phyloP scores from a whole-genome alignment of 495 filamentous ascomycete genomes.

The Arthonia radiata region DNA sequence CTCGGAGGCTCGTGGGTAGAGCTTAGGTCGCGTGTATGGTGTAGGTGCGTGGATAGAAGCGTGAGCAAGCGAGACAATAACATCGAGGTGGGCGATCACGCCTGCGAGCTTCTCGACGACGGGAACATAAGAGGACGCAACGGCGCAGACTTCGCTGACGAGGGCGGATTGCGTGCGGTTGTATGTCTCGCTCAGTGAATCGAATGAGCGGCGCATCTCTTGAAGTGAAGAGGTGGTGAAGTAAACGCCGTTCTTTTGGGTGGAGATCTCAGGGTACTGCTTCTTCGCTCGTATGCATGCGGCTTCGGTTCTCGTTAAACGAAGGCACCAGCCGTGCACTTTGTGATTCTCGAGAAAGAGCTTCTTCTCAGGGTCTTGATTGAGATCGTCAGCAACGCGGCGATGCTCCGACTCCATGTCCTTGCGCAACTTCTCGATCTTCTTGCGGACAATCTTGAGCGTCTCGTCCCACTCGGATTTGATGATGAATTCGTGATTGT shows the following conservation, averaged over 20 bases:
- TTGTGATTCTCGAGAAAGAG: constrained; percentile 93
- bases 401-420: constrained; percentile 71
- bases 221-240: constrained; percentile 83
- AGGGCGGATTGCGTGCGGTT: constrained; percentile 82
- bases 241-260: constrained; percentile 96
- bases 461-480: constrained; percentile 94
- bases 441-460: constrained; percentile 65
- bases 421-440: constrained; percentile 58
- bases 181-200: constrained; percentile 86
- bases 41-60: constrained; percentile 80
- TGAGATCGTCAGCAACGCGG: constrained; percentile 54
- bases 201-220: constrained; percentile 63
- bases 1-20: constrained; percentile 51
- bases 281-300: constrained; percentile 78
- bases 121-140: constrained; percentile 80
- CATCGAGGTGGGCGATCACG: constrained; percentile 81
- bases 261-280: constrained; percentile 83
- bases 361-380: constrained; percentile 90
- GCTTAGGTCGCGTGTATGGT: constrained; percentile 71
- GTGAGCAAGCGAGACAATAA: constrained; percentile 89
- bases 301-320: constrained; percentile 75
- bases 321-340: constrained; percentile 91
- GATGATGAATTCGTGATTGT: constrained; percentile 96
- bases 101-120: constrained; percentile 76
- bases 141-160: constrained; percentile 76